These are phyloP conservation scores for Sclerotinia spermophila DNA, from an alignment of 2,329 filamentous ascomycete genomes.

Conservation along the genomic window DNA sequence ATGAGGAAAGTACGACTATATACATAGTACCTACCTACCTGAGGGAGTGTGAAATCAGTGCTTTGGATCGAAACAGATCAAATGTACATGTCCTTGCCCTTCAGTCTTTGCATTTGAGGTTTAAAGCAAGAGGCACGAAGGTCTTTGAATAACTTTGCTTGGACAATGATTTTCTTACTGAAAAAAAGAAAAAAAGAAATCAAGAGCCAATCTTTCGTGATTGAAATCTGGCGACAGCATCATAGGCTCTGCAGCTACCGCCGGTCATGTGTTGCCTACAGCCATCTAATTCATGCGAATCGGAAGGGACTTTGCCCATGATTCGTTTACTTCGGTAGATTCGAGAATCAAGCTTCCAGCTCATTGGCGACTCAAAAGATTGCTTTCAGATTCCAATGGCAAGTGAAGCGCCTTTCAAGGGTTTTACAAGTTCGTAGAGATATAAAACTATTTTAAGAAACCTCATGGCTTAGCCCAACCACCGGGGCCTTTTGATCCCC, in stretches of 20 bases:
- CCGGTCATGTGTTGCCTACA: neutral
- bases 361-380: neutral
- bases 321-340: neutral
- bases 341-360: neutral
- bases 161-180: neutral
- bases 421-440: neutral
- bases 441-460: conserved; percentile 14
- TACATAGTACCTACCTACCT: neutral
- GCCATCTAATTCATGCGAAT: neutral
- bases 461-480: neutral
- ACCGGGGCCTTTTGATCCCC: neutral
- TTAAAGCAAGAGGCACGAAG: neutral
- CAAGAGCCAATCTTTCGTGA: neutral
- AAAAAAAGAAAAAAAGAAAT: neutral
- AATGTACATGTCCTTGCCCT: neutral
- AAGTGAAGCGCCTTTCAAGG: neutral
- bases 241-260: neutral
- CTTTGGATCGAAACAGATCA: neutral
- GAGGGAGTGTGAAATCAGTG: neutral
- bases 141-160: neutral
- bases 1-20: neutral
- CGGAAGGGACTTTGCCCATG: too few species aligned
- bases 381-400: neutral
- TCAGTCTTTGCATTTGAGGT: neutral
- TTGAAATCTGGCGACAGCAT: neutral